phyloP scores from a whole-genome alignment of 306 rosid species.

The Leucaena leucocephala region DNA sequence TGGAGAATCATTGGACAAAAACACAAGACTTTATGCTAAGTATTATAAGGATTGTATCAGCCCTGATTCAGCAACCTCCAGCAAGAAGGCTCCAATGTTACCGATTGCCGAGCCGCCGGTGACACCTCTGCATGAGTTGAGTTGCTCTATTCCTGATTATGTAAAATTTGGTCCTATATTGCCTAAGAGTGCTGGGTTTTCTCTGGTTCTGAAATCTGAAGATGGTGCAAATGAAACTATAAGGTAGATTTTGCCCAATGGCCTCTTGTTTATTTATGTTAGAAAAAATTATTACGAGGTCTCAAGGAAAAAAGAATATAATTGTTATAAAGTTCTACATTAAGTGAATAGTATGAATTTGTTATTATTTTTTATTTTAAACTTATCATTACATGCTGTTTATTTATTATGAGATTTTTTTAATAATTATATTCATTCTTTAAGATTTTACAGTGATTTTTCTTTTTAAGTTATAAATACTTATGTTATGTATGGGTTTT shows the following conservation, averaged over 20 bases:
- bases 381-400: too few species aligned
- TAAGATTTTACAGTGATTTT: too few species aligned
- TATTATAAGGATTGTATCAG: conserved; percentile 77
- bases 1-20: conserved; percentile 82
- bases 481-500: conserved; percentile 17
- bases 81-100: conserved; percentile 79
- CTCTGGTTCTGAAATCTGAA: conserved; percentile 52
- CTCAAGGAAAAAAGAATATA: too few species aligned
- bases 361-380: too few species aligned
- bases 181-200: conserved; percentile 90
- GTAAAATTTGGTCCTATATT: conserved; percentile 92
- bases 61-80: conserved; percentile 57
- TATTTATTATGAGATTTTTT: too few species aligned
- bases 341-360: too few species aligned
- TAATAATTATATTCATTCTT: too few species aligned
- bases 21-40: conserved; percentile 75
- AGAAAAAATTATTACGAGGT: too few species aligned
- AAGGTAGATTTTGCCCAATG: conserved; percentile 50
- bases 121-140: conserved; percentile 93
- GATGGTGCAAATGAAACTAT: conserved; percentile 52
- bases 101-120: conserved; percentile 97
- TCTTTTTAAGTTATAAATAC: neutral
- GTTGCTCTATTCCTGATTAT: conserved; percentile 79
- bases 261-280: conserved; percentile 4
- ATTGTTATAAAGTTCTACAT: too few species aligned